A percentile compares a stretch with the other conserved stretches of the same genome.
Conservation (phyloP, 345 rosid species). For the Geranium brycei region DNA sequence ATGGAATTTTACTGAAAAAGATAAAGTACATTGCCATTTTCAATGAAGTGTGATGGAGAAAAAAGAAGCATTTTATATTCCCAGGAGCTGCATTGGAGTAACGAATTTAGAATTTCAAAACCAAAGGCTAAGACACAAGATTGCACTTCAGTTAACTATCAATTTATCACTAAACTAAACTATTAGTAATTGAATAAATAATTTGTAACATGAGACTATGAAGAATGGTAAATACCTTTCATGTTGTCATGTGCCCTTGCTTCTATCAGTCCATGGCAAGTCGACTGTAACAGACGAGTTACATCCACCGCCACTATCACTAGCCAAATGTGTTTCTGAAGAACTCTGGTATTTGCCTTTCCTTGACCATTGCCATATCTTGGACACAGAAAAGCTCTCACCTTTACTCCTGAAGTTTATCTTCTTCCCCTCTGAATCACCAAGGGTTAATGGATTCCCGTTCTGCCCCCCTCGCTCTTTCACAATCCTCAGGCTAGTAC, state of each 20-base stretch:
- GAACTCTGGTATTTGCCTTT: slow-evolving; percentile 40
- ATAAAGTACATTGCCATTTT: too few relatives aligned
- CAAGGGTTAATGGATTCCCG: slow-evolving; percentile 29
- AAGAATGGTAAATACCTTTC: not conserved
- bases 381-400: slow-evolving; percentile 90
- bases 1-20: not conserved
- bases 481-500: slow-evolving; percentile 20
- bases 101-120: not conserved
- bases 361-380: slow-evolving; percentile 88
- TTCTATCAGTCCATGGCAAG: not conserved
- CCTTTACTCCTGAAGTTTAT: slow-evolving; percentile 60
- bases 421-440: slow-evolving; percentile 62
- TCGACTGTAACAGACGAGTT: not conserved
- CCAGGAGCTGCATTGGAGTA: too few relatives aligned
- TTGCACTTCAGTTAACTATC: too few relatives aligned
- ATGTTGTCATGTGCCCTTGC: not conserved
- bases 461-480: slow-evolving; percentile 23
- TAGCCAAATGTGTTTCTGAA: slow-evolving; percentile 20
- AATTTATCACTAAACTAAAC: not conserved
- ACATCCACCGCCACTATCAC: not conserved
- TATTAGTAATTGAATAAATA: too few relatives aligned
- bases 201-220: not conserved
- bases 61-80: too few relatives aligned
- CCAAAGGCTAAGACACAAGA: too few relatives aligned
- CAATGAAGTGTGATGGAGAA: not conserved